Percentiles rank a stretch among this genome's conserved stretches.
These are phyloP conservation scores for Fusarium mangiferae DNA, from an alignment of 2,329 filamentous ascomycete genomes.

Conservation along the genomic window DNA sequence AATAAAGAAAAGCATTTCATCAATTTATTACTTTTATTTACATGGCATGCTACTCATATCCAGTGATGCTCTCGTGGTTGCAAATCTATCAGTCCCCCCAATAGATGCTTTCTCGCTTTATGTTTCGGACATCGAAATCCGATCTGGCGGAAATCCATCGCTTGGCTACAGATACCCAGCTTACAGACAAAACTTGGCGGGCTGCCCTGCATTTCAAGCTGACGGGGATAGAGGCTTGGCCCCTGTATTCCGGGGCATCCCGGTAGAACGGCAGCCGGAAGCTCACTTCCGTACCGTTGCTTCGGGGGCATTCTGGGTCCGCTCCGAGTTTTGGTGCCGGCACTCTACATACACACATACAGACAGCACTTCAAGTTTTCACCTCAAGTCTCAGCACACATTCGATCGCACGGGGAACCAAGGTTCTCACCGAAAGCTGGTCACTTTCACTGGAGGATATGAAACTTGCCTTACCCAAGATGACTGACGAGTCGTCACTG, in stretches of 20 bases:
- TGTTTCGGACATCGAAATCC: not conserved
- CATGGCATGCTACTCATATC: not conserved
- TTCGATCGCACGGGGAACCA: not conserved
- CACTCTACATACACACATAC: not conserved
- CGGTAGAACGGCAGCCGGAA: constrained; percentile 26
- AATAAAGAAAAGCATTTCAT: not conserved
- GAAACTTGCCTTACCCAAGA: not conserved
- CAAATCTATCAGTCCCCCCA: not conserved
- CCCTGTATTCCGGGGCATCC: constrained; percentile 33
- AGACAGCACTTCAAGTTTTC: not conserved
- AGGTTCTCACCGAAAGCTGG: not conserved
- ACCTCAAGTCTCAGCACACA: not conserved
- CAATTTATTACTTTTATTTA: not conserved
- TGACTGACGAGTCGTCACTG: too few species aligned
- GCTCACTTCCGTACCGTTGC: constrained; percentile 27
- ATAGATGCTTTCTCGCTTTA: not conserved
- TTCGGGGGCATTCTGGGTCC: constrained; percentile 21
- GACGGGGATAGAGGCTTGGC: constrained; percentile 9
- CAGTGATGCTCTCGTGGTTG: not conserved
- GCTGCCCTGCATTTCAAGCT: constrained; percentile 16
- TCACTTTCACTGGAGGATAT: not conserved
- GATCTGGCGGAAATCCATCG: not conserved
- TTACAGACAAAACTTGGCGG: constrained; percentile 20
- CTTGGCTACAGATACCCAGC: constrained; percentile 6
- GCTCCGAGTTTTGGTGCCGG: constrained; percentile 12